Conservation (phyloP, 164 flowering plant species). For the Stephania yunnanensis region DNA sequence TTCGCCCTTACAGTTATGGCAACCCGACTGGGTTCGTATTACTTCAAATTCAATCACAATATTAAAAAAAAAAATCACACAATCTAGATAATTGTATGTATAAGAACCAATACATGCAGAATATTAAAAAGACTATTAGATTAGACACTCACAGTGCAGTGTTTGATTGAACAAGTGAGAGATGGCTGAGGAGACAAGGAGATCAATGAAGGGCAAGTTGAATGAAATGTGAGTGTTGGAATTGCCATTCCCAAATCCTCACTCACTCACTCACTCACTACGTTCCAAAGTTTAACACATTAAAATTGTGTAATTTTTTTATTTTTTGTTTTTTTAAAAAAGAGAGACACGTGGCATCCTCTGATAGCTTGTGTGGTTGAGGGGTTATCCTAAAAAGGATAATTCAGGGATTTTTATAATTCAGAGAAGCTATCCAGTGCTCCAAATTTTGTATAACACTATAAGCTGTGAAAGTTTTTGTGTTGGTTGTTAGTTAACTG, state of each 20-base stretch:
- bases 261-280: neutral
- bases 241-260: constrained; percentile 9
- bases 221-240: constrained; percentile 20
- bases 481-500: too few species aligned
- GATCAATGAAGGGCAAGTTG: constrained; percentile 18
- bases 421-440: neutral
- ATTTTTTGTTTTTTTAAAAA: neutral
- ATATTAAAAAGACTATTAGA: neutral
- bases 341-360: constrained; percentile 7
- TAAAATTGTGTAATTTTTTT: neutral
- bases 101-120: neutral
- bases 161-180: constrained; percentile 9
- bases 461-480: too few species aligned
- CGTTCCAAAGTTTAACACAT: neutral
- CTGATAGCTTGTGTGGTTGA: neutral
- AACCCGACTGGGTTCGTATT: too few species aligned
- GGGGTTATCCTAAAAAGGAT: constrained; percentile 18
- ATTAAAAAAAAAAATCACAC: neutral
- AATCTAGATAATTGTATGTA: neutral
- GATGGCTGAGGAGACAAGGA: constrained; percentile 12
- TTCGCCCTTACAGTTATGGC: too few species aligned
- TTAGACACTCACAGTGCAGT: constrained; percentile 16
- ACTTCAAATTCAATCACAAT: neutral
- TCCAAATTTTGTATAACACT: neutral
- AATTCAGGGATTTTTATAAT: neutral